A percentile compares a stretch with the other conserved stretches of the same genome.
phyloP scores from a whole-genome alignment of 495 filamentous ascomycete species.

The Xylaria palmicola region DNA sequence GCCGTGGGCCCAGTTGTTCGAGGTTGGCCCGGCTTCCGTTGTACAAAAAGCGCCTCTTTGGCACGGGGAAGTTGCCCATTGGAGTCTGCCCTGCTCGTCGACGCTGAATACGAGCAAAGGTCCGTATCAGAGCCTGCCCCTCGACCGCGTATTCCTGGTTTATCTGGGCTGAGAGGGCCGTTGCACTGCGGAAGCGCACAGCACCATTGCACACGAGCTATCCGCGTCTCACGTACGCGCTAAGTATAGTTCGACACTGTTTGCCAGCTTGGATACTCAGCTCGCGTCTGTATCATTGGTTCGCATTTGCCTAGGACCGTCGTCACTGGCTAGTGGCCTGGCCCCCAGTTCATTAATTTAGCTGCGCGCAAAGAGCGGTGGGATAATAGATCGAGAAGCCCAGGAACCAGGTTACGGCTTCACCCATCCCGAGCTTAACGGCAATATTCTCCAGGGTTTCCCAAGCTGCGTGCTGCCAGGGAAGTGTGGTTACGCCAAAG shows the following conservation, averaged over 20 bases:
- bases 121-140: conserved; percentile 15
- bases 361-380: conserved; percentile 24
- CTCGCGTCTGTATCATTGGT: conserved; percentile 26
- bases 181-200: conserved; percentile 37
- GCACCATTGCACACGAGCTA: conserved; percentile 29
- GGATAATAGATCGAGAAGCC: conserved; percentile 18
- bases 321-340: conserved; percentile 28
- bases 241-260: conserved; percentile 28
- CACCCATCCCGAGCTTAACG: conserved; percentile 19
- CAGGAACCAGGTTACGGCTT: conserved; percentile 7
- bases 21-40: conserved; percentile 33
- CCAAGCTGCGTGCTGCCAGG: conserved; percentile 27
- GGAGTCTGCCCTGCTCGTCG: conserved; percentile 33
- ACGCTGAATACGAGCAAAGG: conserved; percentile 35
- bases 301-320: conserved; percentile 23
- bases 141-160: conserved; percentile 26
- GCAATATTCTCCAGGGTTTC: conserved; percentile 27
- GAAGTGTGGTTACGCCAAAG: conserved; percentile 37
- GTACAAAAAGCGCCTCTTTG: conserved; percentile 45
- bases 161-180: conserved; percentile 27
- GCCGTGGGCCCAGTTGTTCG: conserved; percentile 28
- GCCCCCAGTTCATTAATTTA: conserved; percentile 15
- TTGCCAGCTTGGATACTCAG: conserved; percentile 26
- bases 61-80: conserved; percentile 47
- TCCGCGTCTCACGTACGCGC: conserved; percentile 31